These are phyloP conservation scores for Linderniella brevidens DNA, from an alignment of 257 asterid species.

Conservation along the genomic window DNA sequence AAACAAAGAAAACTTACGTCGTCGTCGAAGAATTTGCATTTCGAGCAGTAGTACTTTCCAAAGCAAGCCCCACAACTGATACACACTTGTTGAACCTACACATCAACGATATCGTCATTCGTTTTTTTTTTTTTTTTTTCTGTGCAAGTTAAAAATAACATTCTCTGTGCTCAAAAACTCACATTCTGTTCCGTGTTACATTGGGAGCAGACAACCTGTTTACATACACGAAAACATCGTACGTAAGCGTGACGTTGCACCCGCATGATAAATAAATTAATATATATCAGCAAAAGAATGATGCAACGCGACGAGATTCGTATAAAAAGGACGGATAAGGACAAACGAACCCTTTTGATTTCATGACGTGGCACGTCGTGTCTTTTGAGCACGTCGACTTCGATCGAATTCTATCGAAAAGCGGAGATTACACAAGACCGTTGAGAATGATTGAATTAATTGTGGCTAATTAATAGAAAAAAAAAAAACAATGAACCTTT, in stretches of 20 bases:
- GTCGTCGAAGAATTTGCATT: conserved; percentile 61
- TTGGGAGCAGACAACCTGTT: conserved; percentile 22
- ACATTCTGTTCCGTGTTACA: conserved; percentile 31
- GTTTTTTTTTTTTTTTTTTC: too few species aligned
- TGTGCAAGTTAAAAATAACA: too few species aligned
- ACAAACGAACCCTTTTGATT: conserved; percentile 7
- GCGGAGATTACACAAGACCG: not conserved
- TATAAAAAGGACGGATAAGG: not conserved
- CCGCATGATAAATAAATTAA: too few species aligned
- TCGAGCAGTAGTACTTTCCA: conserved; percentile 50
- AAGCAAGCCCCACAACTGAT: conserved; percentile 36
- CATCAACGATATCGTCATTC: not conserved
- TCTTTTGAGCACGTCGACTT: conserved; percentile 18
- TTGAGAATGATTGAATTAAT: not conserved
- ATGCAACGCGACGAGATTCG: too few species aligned
- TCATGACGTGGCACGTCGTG: conserved; percentile 41
- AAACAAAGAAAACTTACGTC: conserved; percentile 25
- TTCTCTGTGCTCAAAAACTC: conserved; percentile 8
- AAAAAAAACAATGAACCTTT: conserved; percentile 22
- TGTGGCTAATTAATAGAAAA: not conserved
- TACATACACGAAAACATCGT: not conserved
- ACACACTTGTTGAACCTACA: conserved; percentile 20
- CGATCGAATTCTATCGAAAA: conserved; percentile 23
- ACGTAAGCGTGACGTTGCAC: too few species aligned
- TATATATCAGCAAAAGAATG: too few species aligned